Evolutionary conservation across 345 rosid genomes (phyloP).

Genomic region (Euphorbia peplus): DNA sequence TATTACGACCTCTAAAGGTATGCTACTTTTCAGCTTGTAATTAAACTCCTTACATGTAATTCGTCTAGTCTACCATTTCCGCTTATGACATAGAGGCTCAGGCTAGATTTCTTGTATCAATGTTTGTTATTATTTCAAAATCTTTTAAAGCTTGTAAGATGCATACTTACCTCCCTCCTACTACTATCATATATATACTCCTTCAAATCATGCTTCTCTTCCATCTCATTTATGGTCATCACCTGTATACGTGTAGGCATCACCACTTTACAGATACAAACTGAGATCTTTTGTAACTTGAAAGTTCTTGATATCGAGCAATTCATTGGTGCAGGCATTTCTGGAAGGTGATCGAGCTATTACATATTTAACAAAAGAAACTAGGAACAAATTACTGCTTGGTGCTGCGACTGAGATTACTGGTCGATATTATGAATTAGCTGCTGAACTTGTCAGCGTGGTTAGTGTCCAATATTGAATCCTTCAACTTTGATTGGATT

Average conservation of each 20-base stretch:
- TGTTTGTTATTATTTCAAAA: not conserved
- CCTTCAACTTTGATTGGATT: not conserved
- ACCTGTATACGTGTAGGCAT: not conserved
- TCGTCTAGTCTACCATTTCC: no score
- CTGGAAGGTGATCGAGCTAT: conserved; percentile 73
- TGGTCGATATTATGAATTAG: conserved; percentile 68
- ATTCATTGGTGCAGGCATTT: conserved; percentile 44
- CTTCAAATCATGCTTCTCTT: not conserved
- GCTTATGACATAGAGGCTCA: not conserved
- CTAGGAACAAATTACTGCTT: conserved; percentile 48
- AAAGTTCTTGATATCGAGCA: not conserved
- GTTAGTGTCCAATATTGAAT: conserved; percentile 42
- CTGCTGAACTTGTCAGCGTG: conserved; percentile 75
- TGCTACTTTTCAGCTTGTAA: conserved; percentile 10
- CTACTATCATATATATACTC: not conserved
- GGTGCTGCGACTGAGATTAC: conserved; percentile 69
- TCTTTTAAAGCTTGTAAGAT: not conserved
- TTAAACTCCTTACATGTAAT: not conserved
- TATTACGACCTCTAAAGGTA: conserved; percentile 84
- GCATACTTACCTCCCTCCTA: not conserved
- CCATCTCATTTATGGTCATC: not conserved
- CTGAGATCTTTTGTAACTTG: not conserved
- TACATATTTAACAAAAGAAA: conserved; percentile 56
- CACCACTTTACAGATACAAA: not conserved
- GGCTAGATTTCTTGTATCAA: not conserved